These are phyloP conservation scores for Emergomyces pasteurianus DNA, from an alignment of 2,329 filamentous ascomycete species.

Conservation along the genomic window DNA sequence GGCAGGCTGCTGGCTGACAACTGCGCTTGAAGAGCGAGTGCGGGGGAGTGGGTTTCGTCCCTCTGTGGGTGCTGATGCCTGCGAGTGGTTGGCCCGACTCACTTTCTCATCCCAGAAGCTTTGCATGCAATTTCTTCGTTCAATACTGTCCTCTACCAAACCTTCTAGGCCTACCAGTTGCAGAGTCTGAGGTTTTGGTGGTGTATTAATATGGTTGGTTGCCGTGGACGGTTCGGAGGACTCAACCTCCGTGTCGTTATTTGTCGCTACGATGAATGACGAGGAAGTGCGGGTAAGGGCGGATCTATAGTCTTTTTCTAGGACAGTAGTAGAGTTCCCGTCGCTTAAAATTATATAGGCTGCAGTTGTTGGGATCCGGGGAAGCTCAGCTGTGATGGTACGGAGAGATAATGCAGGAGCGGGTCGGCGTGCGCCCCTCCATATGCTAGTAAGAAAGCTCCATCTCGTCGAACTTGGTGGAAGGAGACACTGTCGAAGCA, in stretches of 20 bases:
- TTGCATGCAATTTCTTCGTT: conserved; percentile 25
- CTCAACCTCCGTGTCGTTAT: conserved; percentile 36
- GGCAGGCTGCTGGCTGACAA: neutral
- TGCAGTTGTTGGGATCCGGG: conserved; percentile 36
- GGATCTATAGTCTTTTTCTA: conserved; percentile 45
- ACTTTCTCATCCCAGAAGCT: conserved; percentile 27
- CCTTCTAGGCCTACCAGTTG: conserved; percentile 15
- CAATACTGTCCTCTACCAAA: conserved; percentile 23
- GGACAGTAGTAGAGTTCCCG: conserved; percentile 33
- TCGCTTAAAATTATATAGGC: conserved; percentile 48
- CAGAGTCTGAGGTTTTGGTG: conserved; percentile 10
- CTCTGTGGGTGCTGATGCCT: neutral
- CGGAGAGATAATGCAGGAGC: conserved; percentile 6
- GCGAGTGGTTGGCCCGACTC: neutral
- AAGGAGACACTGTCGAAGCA: conserved; percentile 36
- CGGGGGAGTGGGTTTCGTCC: neutral
- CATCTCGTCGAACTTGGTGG: conserved; percentile 10
- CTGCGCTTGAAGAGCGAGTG: neutral
- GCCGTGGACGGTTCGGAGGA: conserved; percentile 8
- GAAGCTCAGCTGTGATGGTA: conserved; percentile 23
- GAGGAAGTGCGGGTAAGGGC: conserved; percentile 35
- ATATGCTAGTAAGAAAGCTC: neutral
- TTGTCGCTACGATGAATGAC: conserved; percentile 45
- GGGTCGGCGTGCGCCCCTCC: neutral
- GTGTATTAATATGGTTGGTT: conserved; percentile 12